A percentile compares a stretch with the other conserved stretches of the same genome.
These are phyloP conservation scores for Lichtheimia hyalospora DNA, from an alignment of 371 early-diverging fungal genomes.

Conservation along the genomic window DNA sequence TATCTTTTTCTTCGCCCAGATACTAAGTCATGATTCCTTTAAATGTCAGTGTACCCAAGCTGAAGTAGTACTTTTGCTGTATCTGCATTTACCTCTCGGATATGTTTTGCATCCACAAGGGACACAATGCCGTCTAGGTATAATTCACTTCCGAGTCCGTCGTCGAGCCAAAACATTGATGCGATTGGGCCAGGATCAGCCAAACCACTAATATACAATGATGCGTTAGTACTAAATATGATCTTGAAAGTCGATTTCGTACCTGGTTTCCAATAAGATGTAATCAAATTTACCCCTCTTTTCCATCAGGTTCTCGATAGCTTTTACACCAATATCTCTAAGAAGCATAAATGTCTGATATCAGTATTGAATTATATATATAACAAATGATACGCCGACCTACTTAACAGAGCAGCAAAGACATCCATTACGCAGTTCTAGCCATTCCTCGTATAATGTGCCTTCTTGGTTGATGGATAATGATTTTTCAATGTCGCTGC, in stretches of 20 bases:
- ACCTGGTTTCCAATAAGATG: conserved; percentile 90
- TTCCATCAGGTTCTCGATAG: conserved; percentile 92
- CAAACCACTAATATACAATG: conserved; percentile 46
- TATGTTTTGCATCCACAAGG: conserved; percentile 88
- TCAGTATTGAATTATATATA: not conserved
- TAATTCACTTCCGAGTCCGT: conserved; percentile 84
- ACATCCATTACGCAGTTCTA: conserved; percentile 95
- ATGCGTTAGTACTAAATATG: too few relatives aligned
- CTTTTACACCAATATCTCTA: conserved; percentile 91
- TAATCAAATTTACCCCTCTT: conserved; percentile 92
- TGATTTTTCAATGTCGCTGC: conserved; percentile 92
- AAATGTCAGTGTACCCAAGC: not conserved
- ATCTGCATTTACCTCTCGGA: conserved; percentile 47
- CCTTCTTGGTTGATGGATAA: conserved; percentile 81
- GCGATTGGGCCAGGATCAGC: conserved; percentile 93
- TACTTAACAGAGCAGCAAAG: conserved; percentile 96
- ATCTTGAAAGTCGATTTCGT: not conserved
- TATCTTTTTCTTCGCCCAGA: conserved; percentile 50
- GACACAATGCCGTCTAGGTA: conserved; percentile 94
- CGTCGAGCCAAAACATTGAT: conserved; percentile 96
- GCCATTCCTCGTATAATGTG: conserved; percentile 91
- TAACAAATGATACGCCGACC: not conserved
- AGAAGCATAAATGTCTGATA: too few relatives aligned
- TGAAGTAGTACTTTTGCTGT: not conserved
- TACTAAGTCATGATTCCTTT: conserved; percentile 27